Evolutionary conservation across 2,329 filamentous ascomycete genomes (phyloP).

Genomic region (Purpureocillium takamizusanense): DNA sequence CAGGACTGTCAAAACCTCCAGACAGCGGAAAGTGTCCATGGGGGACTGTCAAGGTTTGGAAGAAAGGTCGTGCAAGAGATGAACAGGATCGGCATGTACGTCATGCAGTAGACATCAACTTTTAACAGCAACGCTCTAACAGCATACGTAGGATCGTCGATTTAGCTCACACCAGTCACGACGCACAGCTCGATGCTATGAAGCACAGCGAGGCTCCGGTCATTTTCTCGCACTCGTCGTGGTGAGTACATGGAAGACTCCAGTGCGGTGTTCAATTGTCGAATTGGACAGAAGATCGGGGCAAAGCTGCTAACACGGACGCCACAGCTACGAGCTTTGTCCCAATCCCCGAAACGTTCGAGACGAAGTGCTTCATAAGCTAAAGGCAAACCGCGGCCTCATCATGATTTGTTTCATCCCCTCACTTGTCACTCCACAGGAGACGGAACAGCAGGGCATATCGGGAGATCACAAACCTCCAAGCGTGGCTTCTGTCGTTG

Average conservation of each 20-base stretch:
- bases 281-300: neutral
- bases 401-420: conserved; percentile 80
- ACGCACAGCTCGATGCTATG: conserved; percentile 4
- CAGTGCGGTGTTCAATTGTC: neutral
- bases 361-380: conserved; percentile 64
- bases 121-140: too few relatives aligned
- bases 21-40: neutral
- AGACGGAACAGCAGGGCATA: conserved; percentile 28
- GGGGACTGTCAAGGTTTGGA: conserved; percentile 5
- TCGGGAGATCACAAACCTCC: conserved; percentile 62
- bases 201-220: conserved; percentile 50
- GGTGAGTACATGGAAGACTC: neutral
- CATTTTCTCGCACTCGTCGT: conserved; percentile 61
- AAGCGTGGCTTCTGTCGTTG: conserved; percentile 64
- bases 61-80: conserved; percentile 7
- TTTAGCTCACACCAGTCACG: conserved; percentile 50
- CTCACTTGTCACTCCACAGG: too few relatives aligned
- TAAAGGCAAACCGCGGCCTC: conserved; percentile 60
- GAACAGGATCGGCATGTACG: conserved; percentile 9
- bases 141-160: conserved; percentile 52
- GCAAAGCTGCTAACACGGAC: too few relatives aligned
- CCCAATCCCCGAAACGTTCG: conserved; percentile 78
- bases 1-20: too few relatives aligned
- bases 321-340: conserved; percentile 59
- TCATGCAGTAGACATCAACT: neutral